A percentile compares a stretch with the other conserved stretches of the same genome.
Conservation (phyloP, 2,329 filamentous ascomycete species). For the Aureobasidium melanogenum region DNA sequence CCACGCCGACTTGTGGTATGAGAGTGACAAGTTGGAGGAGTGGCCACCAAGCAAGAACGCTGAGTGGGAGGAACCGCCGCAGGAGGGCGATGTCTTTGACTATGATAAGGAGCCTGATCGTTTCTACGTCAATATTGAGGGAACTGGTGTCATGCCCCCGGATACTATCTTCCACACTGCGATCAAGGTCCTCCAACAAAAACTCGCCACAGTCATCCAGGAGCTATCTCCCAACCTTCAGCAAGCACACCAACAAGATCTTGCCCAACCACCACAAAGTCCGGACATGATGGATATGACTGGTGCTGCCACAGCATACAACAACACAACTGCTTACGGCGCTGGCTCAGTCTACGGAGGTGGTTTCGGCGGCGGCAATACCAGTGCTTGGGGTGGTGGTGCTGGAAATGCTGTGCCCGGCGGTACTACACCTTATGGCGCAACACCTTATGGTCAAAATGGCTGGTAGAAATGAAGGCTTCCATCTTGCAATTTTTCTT, state of each 20-base stretch:
- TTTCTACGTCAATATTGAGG: slow-evolving; percentile 94
- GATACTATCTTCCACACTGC: slow-evolving; percentile 83
- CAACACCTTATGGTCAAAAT: slow-evolving; percentile 17
- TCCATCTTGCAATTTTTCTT: neutral
- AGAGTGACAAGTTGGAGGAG: slow-evolving; percentile 71
- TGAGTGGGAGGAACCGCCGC: slow-evolving; percentile 66
- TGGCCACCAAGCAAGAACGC: slow-evolving; percentile 66
- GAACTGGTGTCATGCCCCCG: slow-evolving; percentile 76
- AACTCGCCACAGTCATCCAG: slow-evolving; percentile 72
- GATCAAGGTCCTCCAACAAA: slow-evolving; percentile 80
- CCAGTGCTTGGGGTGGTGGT: slow-evolving; percentile 57
- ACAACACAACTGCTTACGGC: slow-evolving; percentile 58
- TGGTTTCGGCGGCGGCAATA: slow-evolving; percentile 55
- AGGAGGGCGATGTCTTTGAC: slow-evolving; percentile 81
- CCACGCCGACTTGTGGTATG: slow-evolving; percentile 92
- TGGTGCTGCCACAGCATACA: slow-evolving; percentile 57
- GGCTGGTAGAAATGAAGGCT: slow-evolving; percentile 10
- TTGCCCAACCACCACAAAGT: slow-evolving; percentile 43
- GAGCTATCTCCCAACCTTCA: slow-evolving; percentile 45
- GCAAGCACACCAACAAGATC: slow-evolving; percentile 45
- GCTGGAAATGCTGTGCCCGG: slow-evolving; percentile 32
- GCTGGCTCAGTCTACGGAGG: slow-evolving; percentile 55
- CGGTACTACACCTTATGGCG: slow-evolving; percentile 58
- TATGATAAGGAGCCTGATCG: slow-evolving; percentile 68
- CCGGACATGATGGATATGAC: slow-evolving; percentile 41